Conservation (phyloP, 495 filamentous ascomycete species). For the Pyronema omphalodes region DNA sequence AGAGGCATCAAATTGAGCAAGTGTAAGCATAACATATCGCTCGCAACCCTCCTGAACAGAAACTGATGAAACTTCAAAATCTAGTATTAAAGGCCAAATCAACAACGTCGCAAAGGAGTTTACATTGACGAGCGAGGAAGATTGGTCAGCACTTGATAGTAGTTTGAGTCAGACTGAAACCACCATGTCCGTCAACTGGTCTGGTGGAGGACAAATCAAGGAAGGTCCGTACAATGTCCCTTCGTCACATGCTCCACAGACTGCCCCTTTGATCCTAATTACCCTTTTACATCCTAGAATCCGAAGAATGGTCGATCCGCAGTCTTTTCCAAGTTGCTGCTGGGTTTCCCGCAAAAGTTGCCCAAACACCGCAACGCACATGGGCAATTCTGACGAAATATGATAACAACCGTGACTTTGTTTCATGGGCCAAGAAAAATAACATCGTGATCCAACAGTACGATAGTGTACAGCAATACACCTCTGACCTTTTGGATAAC, state of each 20-base stretch:
- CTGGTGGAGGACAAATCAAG: conserved; percentile 17
- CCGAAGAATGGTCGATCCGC: conserved; percentile 15
- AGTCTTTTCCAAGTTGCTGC: conserved; percentile 13
- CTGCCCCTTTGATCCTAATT: too few species aligned
- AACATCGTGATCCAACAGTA: conserved; percentile 6
- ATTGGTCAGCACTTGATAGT: background rate
- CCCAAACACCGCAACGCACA: conserved; percentile 10
- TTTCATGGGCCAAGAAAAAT: conserved; percentile 7
- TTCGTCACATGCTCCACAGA: background rate
- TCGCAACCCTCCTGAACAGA: background rate
- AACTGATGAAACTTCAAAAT: conserved; percentile 1
- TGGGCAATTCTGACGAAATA: conserved; percentile 23
- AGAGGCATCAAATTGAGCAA: background rate
- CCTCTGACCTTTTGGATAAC: conserved; percentile 7
- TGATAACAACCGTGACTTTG: background rate
- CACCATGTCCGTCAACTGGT: conserved; percentile 17
- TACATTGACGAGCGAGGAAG: background rate
- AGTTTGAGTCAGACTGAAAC: conserved; percentile 11
- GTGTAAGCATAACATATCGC: background rate
- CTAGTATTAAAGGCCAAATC: background rate
- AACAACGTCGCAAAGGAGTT: background rate
- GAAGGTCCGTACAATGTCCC: too few species aligned
- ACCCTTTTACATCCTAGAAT: background rate
- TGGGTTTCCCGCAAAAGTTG: conserved; percentile 13
- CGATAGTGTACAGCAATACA: conserved; percentile 12